Evolutionary conservation across 2,329 filamentous ascomycete species (phyloP).

Genomic region (Aspergillus piperis): DNA sequence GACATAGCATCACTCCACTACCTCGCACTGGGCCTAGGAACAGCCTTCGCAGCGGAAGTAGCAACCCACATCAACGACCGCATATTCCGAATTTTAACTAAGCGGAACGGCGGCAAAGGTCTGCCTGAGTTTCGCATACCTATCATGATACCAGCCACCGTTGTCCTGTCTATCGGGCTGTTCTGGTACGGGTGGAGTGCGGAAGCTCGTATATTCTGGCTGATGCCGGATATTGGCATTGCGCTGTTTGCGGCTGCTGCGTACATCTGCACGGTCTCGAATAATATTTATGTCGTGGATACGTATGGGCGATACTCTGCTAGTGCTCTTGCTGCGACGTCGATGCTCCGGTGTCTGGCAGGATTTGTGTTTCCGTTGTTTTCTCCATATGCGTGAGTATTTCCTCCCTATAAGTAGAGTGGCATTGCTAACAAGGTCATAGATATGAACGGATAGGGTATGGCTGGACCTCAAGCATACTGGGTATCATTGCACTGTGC

Average conservation of each 20-base stretch:
- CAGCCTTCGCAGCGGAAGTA: conserved; percentile 55
- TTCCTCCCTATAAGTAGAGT: too few relatives aligned
- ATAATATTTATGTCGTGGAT: neutral
- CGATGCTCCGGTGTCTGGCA: neutral
- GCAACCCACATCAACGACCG: conserved; percentile 49
- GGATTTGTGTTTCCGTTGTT: neutral
- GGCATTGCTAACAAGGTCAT: too few relatives aligned
- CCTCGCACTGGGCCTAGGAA: conserved; percentile 60
- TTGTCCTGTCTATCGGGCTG: conserved; percentile 51
- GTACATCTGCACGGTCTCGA: neutral
- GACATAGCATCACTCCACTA: conserved; percentile 62
- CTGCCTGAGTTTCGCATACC: conserved; percentile 59
- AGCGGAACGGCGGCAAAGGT: conserved; percentile 24
- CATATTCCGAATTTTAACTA: conserved; percentile 37
- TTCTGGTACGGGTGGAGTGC: conserved; percentile 53
- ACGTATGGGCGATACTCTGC: neutral
- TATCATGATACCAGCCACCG: conserved; percentile 52
- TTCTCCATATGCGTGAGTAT: too few relatives aligned
- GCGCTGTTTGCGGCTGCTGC: neutral
- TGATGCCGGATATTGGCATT: neutral
- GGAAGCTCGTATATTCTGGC: neutral
- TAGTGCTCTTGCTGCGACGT: neutral
- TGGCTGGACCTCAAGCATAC: too few relatives aligned
- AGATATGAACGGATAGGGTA: too few relatives aligned
- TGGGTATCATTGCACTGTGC: too few relatives aligned